Evolutionary conservation across 2,329 filamentous ascomycete genomes (phyloP), one percentile per base, ranked within the genome.

Genomic region (Alternaria sp.): DNA sequence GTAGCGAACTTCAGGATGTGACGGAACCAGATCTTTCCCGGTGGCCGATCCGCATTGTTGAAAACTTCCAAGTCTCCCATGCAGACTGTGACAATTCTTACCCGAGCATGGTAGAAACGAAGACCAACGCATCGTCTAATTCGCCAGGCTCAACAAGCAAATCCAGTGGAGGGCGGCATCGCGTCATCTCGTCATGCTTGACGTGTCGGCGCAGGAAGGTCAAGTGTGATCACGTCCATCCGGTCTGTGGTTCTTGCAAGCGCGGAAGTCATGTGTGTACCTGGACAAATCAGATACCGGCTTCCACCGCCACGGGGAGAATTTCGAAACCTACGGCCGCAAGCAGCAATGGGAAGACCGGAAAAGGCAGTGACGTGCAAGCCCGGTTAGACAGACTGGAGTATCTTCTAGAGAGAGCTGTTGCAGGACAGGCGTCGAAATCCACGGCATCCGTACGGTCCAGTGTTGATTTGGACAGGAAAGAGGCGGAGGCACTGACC

Each of bases 131-230:
- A 17, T 63, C 68, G 54, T 63, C 69, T 36, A 69, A 70, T 29
- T 72, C 67, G 57, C 67, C 71, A 37, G 67, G 45, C 37, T 59
- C 65, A 42, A 61, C 63, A n/a, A 55, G 53, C 50, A 77, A 73
- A 48, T 61, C 66, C 34, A 59, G 65, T 31, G 69, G 70, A 31
- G 73, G 73, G 31, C 72, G 76, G 39, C 74, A 75, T 57, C 70
- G 76, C 58, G 66, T 76, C 44, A 78, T 78, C 45, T 72, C 74
- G 17, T 78, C 75, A 21, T 78, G 75, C 56, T 63, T 78, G 41
- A 78, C 76, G 7, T 78, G 76, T 55, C 66, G 76, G 13, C 70
- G 75, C 40, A 67, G 76, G 55, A 78, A 78, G 60, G 76, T 78
- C 42, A 72, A 72, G 53, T 78, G 76, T 58, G 76, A 78, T 41